Evolutionary conservation across 495 filamentous ascomycete genomes (phyloP).

Genomic region (Trichoderma asperelloides): DNA sequence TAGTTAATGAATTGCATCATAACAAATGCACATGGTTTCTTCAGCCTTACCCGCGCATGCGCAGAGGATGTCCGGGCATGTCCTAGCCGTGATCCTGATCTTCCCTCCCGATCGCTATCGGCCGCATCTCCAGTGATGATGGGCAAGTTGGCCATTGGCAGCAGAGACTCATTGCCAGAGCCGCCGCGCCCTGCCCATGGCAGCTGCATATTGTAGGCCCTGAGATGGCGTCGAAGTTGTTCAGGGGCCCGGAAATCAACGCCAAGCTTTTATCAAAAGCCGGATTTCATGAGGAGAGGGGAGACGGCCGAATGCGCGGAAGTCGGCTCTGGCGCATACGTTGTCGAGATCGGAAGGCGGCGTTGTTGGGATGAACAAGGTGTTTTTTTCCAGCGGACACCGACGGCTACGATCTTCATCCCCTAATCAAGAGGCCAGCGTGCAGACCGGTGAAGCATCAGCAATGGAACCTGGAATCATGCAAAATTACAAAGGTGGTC

Average conservation of each 20-base stretch:
- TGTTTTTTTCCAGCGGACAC: not conserved
- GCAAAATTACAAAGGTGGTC: slow-evolving; percentile 7
- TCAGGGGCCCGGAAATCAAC: not conserved
- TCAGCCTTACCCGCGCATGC: slow-evolving; percentile 33
- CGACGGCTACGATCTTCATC: not conserved
- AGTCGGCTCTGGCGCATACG: not conserved
- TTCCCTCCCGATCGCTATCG: slow-evolving; percentile 19
- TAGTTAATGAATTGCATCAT: not conserved
- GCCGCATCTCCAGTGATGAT: slow-evolving; percentile 22
- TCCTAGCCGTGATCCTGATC: slow-evolving; percentile 20
- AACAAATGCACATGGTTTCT: not conserved
- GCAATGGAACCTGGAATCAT: not conserved
- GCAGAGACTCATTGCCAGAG: slow-evolving; percentile 28
- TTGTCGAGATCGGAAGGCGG: not conserved
- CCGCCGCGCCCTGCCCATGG: slow-evolving; percentile 26
- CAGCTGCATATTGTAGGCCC: slow-evolving; percentile 24
- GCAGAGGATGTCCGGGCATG: slow-evolving; percentile 35
- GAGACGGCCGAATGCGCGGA: not conserved
- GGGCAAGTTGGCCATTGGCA: slow-evolving; percentile 22
- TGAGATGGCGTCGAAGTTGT: not conserved
- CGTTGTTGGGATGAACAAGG: not conserved
- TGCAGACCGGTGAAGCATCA: slow-evolving; percentile 3
- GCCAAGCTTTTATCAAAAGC: not conserved
- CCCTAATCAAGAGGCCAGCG: not conserved
- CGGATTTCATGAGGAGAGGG: not conserved